phyloP scores from a whole-genome alignment of 306 rosid genomes.

The Crotalaria pallida region DNA sequence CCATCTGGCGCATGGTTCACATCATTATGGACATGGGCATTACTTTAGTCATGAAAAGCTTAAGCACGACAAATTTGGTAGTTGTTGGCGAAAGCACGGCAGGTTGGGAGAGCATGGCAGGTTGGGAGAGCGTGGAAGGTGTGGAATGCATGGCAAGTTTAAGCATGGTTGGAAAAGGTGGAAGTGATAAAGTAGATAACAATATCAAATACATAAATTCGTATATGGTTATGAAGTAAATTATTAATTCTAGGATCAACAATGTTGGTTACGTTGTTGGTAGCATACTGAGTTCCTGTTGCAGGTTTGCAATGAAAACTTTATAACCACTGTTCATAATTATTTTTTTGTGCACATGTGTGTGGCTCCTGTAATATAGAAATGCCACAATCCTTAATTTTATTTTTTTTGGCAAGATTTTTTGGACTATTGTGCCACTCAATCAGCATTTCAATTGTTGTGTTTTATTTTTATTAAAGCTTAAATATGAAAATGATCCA shows the following conservation, averaged over 20 bases:
- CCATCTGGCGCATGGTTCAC: too few relatives aligned
- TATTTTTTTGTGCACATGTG: background rate
- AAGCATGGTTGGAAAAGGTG: constrained; percentile 62
- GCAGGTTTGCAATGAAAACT: background rate
- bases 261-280: constrained; percentile 11
- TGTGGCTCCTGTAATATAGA: background rate
- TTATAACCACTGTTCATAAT: background rate
- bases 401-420: too few relatives aligned
- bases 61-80: constrained; percentile 72
- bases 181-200: constrained; percentile 45
- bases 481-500: too few relatives aligned
- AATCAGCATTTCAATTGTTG: too few relatives aligned
- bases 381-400: background rate
- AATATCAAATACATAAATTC: background rate
- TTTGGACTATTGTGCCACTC: too few relatives aligned
- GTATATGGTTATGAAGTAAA: background rate
- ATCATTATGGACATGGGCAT: constrained; percentile 38
- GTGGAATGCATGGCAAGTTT: constrained; percentile 54
- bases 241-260: constrained; percentile 10
- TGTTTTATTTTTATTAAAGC: too few relatives aligned
- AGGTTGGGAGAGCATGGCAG: constrained; percentile 46
- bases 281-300: background rate
- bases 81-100: too few relatives aligned
- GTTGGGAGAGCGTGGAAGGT: constrained; percentile 44
- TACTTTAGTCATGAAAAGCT: constrained; percentile 53